Base-by-base conservation (phyloP, 148 eudicot species). In the Dianthus caryophyllus region DNA sequence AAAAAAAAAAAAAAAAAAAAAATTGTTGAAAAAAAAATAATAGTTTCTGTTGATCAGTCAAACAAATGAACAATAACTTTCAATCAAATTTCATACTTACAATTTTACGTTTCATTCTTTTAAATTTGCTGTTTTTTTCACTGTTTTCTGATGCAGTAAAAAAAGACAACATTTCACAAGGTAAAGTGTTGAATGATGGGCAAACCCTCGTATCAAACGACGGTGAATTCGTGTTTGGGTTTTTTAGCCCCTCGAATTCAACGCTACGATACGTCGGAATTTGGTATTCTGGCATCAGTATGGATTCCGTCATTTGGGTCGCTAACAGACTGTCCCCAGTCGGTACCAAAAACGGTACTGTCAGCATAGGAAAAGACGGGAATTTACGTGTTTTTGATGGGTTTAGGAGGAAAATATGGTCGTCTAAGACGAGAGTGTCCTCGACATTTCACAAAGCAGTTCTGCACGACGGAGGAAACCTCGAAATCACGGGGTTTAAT, bases 281-380 rank as follows among this genome's bases (percentile, higher is more conserved):
- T 4, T 83, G 86, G 88, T 82, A 80, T 74, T 8, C 67, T 10
- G 58, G 65, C 41, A 41, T 81, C 30, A 63, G 82, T 1, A 38
- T 21, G 12, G 54, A 76, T 65, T 69, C 83, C n/a, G 73, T 76
- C 0, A 67, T 85, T 2, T 91, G 97, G 97, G 86, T 91, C 14
- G 93, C 93, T 36, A 87, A 90, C 16, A 78, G 96, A 76, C 78
- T 82, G 0, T 65, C 50, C 2, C 93, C 93, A 15, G 55, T 90
- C 44, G 30, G 46, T 3, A 73, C 63, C 26, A 25, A 39, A 9
- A 52, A 52, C 13, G 93, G 90, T 51, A 53, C 41, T 61, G 5
- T 87, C 3, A 72, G 48, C 9, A 61, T 85, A 26, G 73, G 60
- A 31, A 33, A 62, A 29, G 31, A 74, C n/a, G 87, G 91, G 3